These are phyloP conservation scores for Musa beccarii DNA, from an alignment of 176 grass and related monocot genomes.

Conservation along the genomic window DNA sequence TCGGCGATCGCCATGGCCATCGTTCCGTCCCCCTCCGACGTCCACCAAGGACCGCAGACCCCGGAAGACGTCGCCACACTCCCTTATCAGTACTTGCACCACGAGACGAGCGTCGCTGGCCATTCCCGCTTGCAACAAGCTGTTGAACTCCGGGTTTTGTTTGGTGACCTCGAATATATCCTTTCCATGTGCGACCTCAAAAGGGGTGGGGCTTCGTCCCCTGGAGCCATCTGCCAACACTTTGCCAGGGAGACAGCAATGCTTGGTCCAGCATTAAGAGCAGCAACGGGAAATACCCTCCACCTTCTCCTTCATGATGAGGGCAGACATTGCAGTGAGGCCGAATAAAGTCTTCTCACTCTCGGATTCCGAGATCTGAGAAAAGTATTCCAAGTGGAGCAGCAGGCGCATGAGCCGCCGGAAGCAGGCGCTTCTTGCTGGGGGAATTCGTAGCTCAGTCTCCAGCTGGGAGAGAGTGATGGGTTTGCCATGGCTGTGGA, in stretches of 20 bases:
- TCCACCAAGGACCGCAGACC: slow-evolving; percentile 24
- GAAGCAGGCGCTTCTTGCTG: background rate
- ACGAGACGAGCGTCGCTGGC: background rate
- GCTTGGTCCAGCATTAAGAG: background rate
- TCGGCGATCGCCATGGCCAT: slow-evolving; percentile 13
- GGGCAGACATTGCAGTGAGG: slow-evolving; percentile 4
- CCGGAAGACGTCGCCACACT: slow-evolving; percentile 3
- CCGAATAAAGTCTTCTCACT: background rate
- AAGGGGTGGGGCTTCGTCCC: background rate
- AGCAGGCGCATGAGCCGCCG: slow-evolving; percentile 27
- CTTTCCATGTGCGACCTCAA: slow-evolving; percentile 5
- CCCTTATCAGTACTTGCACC: background rate
- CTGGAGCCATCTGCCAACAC: slow-evolving; percentile 12
- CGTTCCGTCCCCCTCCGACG: slow-evolving; percentile 25
- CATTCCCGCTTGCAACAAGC: slow-evolving; percentile 22
- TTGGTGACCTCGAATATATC: slow-evolving; percentile 13
- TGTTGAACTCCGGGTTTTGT: slow-evolving; percentile 14
- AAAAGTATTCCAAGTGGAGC: slow-evolving; percentile 11
- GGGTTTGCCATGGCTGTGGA: slow-evolving; percentile 25
- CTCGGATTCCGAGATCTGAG: background rate
- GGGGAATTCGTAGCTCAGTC: background rate
- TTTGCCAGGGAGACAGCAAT: background rate
- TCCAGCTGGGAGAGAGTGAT: slow-evolving; percentile 18
- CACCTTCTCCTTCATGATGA: background rate
- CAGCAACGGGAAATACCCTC: background rate